Base-by-base conservation (phyloP, 306 rosid species). In the Vigna mungo region DNA sequence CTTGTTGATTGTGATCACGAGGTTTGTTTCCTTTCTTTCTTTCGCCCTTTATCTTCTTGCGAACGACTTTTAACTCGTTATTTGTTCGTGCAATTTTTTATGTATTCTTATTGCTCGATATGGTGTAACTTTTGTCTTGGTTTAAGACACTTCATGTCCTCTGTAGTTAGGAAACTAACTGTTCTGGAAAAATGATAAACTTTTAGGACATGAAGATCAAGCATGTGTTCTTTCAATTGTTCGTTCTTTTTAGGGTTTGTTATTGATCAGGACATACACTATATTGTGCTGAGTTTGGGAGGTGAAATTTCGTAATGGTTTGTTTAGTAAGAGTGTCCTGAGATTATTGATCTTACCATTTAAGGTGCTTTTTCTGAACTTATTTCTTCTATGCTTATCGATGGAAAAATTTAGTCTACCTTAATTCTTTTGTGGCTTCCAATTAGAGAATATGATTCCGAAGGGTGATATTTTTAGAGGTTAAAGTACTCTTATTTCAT, bases 1-100 rank as follows among this genome's bases (percentile, higher is more conserved):
- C 93, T 92, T 6, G 96, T 96, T 51, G 99, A 96, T 78, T 96
- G 99, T 75, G 99, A 96, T 84, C 98, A 92, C 20, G 97, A 92
- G 99, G 99, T 95, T 74, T 12, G 3, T 36, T 37, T 36, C 6
- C 23, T 3, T 51, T 15, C 14, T 23, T 21, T 55, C 16, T 55
- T 21, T 9, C 14, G 11, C 30, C 30, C 1, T 21, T 32, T 15
- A 4, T 18, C 13, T 51, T 23, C 9, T 51, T 2, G 18, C 60
- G 14, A 15, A 21, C 27, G 15, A 8, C 14, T 15, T 14, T 1
- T 12, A 52, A 8, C 4, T 47, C 21, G 2, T 48, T 48, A 1
- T 51, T 16, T n/a, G 18, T n/a, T 14, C 53, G 16, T 14, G 11
- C 10, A 14, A 47, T 47, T 5, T 44, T 44, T 44, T 10, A 44